Evolutionary conservation across 1,284 basidiomycete species (phyloP).

Genomic region (Ustilago cynodontis): DNA sequence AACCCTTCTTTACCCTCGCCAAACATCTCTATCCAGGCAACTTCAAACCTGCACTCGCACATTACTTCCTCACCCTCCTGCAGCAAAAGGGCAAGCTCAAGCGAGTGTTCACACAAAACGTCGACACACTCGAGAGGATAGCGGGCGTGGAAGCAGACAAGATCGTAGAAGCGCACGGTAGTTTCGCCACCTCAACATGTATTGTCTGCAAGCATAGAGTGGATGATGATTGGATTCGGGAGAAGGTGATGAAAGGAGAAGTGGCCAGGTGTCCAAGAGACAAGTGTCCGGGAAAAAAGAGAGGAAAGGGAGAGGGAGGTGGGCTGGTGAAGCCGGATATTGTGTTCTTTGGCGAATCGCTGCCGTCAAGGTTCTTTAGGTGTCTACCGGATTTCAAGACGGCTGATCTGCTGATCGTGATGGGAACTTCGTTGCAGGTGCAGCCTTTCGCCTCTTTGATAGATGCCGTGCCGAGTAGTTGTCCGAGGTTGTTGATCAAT

Average conservation of each 20-base stretch:
- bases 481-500: slow-evolving; percentile 74
- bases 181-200: slow-evolving; percentile 70
- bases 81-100: slow-evolving; percentile 77
- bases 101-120: slow-evolving; percentile 81
- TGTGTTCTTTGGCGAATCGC: slow-evolving; percentile 68
- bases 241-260: slow-evolving; percentile 51
- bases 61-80: slow-evolving; percentile 88
- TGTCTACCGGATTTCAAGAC: slow-evolving; percentile 70
- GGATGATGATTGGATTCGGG: slow-evolving; percentile 55
- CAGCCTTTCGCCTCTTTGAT: slow-evolving; percentile 74
- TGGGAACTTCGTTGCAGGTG: slow-evolving; percentile 87
- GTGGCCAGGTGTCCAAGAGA: slow-evolving; percentile 59
- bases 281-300: slow-evolving; percentile 30
- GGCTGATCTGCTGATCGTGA: slow-evolving; percentile 88
- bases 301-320: slow-evolving; percentile 24
- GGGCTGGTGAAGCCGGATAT: slow-evolving; percentile 69
- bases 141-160: slow-evolving; percentile 81
- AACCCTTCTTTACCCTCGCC: slow-evolving; percentile 71
- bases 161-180: slow-evolving; percentile 94
- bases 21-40: slow-evolving; percentile 90
- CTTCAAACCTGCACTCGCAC: slow-evolving; percentile 86
- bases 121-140: slow-evolving; percentile 90
- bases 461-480: slow-evolving; percentile 70
- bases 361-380: slow-evolving; percentile 65
- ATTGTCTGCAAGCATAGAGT: slow-evolving; percentile 55